Evolutionary conservation across 2,329 filamentous ascomycete species (phyloP), one percentile per base, ranked within the genome.

Genomic region (Rhynchosporium agropyri): DNA sequence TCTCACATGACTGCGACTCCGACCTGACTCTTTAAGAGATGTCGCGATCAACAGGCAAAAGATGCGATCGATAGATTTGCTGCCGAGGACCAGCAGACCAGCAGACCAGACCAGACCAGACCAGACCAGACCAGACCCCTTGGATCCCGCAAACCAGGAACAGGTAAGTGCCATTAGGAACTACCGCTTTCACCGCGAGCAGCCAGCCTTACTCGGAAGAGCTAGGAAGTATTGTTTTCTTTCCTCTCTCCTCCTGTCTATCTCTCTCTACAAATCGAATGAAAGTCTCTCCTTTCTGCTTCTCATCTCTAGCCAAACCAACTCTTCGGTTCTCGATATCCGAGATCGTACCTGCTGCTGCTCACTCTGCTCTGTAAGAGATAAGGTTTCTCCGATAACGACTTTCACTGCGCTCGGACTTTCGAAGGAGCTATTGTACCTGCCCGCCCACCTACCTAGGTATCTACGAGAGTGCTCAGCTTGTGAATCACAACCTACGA

Each of bases 331-430:
- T 15, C 13, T 43, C 20, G 8, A 5, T 43, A 40, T 43, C 20
- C 42, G 13, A 5, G 42, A 43, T 43, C 7, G 31, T 10, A 38
- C 50, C 26, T 20, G 10, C 48, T 12, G 3, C 12, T 77, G 67
- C 82, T 86, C 0, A 76, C 79, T 29, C 80, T 80, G 7, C 77
- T 74, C 64, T 82, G 79, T 20, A 20, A 20, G 20, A 20, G 20
- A 20, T 20, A 20, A 20, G 20, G 20, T 40, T 40, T 7, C 36
- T 40, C 36, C 7, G 12, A 12, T 12, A 7, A 8, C 36, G 36
- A 40, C 36, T 12, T 40, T 12, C 7, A 40, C 36, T n/a, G 15
- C 12, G 42, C 42, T 43, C 49, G n/a, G 38, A 53, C 50, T 53
- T 38, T 53, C 33, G 50, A 53, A 53, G 50, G 50, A 53, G 50